Base-by-base conservation (phyloP, 257 asterid species). In the Solanum tarapatanum region DNA sequence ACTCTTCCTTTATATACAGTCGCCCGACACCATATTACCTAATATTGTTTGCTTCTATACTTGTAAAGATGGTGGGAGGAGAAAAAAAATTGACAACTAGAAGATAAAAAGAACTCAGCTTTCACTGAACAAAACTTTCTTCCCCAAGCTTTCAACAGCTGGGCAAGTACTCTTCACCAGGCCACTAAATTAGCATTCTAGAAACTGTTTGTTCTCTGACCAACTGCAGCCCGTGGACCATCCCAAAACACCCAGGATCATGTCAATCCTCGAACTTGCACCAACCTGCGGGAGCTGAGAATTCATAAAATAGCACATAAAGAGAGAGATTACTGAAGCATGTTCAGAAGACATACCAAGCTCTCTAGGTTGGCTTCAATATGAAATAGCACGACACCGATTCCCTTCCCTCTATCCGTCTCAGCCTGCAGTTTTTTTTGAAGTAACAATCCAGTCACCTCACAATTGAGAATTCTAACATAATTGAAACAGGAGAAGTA, bases 221-320 rank as follows among this genome's bases (percentile, higher is more conserved):
- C 94, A 93, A 91, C 98, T 96, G 94, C 99, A 96, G 48, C 99
- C 99, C 3, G 94, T 91, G 33, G 98, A 96, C 99, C 99, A 96
- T 79, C 95, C 98, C 91, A 95, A 87, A 75, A 96, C 98, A 70
- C 99, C 99, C 11, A 96, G 97, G 66, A 94, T 86, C 79, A 93
- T 84, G 89, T 96, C 99, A 90, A 95, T 90, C 92, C 91, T 93
- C 62, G 95, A 89, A 82, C 98, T 94, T 64, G 93, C 96, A 73
- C 83, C 87, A 62, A 92, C 89, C 99, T 96, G 93, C 82, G 43
- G 76, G 19, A 79, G 72, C 84, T 32, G 30, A 72, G 70, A 43
- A 82, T 33, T 77, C 33, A 86, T 14, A 55, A 74, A 51, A 43
- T 23, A 60, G 84, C 82, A 84, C 48, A 75, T 4, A 33, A 86